Evolutionary conservation across 768 basidiomycete genomes (phyloP), one percentile per base, ranked within the genome.

Genomic region (Epithele typhae): DNA sequence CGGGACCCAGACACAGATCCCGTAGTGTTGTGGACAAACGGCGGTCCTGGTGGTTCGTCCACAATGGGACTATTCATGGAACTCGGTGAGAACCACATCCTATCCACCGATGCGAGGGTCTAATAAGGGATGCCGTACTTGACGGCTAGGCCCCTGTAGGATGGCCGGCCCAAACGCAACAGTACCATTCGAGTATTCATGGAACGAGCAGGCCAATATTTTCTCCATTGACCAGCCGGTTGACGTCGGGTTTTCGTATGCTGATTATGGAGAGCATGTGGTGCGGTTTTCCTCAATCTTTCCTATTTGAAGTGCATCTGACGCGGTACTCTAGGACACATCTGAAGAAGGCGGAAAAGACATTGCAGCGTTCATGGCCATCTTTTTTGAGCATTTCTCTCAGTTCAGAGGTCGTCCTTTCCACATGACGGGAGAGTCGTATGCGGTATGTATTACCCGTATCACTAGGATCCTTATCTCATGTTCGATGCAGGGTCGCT

Each of bases 131-230:
- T 32, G 11, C n/a, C n/a, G n/a, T n/a, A 32, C 40, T n/a, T n/a
- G n/a, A n/a, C n/a, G n/a, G n/a, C n/a, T n/a, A 46, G 86, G 87
- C n/a, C 87, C 87, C 1, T 90, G 87, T 60, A 71, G 77, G 34
- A 71, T 86, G 17, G 64, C 70, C 5, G 69, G 72, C 22, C 66
- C 66, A 40, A 71, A 77, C 24, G 69, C 71, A 14, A 72, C 80
- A 1, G 68, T 63, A 3, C 77, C 71, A 57, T 74, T 81, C 45
- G 73, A 76, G 0, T 70, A 82, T 32, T 72, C 79, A 0, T 85
- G 83, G 83, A 85, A 81, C 48, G 68, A 69, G 14, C 76, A 80
- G 45, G 79, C 82, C 4, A 80, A 79, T 40, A 64, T 81, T 10
- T 65, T 70, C 57, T 75, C 55, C 64, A 69, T 63, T 56, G 73